A percentile compares a stretch with the other conserved stretches of the same genome.
These are phyloP conservation scores for Mycena pura DNA, from an alignment of 768 basidiomycete genomes.

Conservation along the genomic window DNA sequence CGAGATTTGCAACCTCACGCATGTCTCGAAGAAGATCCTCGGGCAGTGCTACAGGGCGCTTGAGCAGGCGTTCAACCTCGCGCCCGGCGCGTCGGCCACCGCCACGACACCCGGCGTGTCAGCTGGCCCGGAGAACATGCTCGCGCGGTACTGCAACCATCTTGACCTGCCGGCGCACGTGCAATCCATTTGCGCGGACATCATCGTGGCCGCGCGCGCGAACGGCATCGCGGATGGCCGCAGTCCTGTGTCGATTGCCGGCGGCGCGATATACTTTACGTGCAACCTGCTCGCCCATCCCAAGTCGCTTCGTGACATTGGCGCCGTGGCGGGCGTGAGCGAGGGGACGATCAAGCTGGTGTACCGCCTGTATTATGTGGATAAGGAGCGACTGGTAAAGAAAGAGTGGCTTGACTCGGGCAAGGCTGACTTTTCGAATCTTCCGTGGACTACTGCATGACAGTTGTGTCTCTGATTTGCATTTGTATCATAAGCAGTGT, in stretches of 20 bases:
- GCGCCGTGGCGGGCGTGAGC: slow-evolving; percentile 89
- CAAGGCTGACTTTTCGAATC: slow-evolving; percentile 61
- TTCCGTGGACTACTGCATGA: too few species aligned
- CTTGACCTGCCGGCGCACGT: slow-evolving; percentile 84
- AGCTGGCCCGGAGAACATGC: slow-evolving; percentile 82
- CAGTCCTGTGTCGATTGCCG: slow-evolving; percentile 98
- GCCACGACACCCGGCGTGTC: slow-evolving; percentile 52
- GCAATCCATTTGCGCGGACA: slow-evolving; percentile 83
- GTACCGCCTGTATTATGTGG: slow-evolving; percentile 78
- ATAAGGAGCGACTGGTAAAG: slow-evolving; percentile 81
- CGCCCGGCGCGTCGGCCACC: slow-evolving; percentile 75
- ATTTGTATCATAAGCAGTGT: too few species aligned
- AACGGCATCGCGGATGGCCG: slow-evolving; percentile 92
- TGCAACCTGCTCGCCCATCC: slow-evolving; percentile 78
- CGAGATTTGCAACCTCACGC: slow-evolving; percentile 92
- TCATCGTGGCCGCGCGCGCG: slow-evolving; percentile 80
- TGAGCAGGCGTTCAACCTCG: slow-evolving; percentile 87
- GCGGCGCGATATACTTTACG: slow-evolving; percentile 94
- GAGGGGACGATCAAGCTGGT: slow-evolving; percentile 95
- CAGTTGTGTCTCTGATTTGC: too few species aligned
- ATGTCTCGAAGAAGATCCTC: slow-evolving; percentile 93
- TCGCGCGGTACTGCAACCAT: slow-evolving; percentile 94
- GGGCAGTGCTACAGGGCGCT: slow-evolving; percentile 93
- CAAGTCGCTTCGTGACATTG: slow-evolving; percentile 86
- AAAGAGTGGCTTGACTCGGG: slow-evolving; percentile 86